These are phyloP conservation scores for Candida awuae DNA, from an alignment of 805 yeast species.

Conservation along the genomic window DNA sequence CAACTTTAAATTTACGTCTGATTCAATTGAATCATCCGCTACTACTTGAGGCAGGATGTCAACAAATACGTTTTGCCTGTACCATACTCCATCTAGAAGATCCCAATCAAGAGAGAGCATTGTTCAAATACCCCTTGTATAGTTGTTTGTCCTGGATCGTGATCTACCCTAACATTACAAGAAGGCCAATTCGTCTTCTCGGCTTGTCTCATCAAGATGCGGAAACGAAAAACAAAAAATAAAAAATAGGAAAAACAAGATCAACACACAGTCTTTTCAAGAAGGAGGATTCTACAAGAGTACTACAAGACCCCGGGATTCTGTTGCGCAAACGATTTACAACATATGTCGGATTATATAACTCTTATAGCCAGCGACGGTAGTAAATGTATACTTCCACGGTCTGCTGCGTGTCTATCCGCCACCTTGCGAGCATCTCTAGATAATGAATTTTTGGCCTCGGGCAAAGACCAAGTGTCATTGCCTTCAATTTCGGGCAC, in stretches of 20 bases:
- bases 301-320: too few species aligned
- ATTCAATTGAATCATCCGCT: too few species aligned
- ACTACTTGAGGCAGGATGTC: neutral
- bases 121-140: neutral
- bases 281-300: too few species aligned
- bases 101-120: neutral
- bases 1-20: neutral
- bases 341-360: neutral
- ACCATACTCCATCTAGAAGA: neutral
- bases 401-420: neutral
- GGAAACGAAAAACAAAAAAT: too few species aligned
- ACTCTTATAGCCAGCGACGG: neutral
- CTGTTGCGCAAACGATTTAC: too few species aligned
- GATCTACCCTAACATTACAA: too few species aligned
- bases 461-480: slow-evolving; percentile 35
- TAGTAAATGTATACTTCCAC: neutral
- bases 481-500: slow-evolving; percentile 61
- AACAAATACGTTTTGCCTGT: neutral
- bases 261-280: too few species aligned
- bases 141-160: neutral
- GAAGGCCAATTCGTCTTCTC: too few species aligned
- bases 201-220: too few species aligned
- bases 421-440: slow-evolving; percentile 41
- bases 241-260: too few species aligned
- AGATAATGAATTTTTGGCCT: slow-evolving; percentile 44